phyloP scores from a whole-genome alignment of 2,329 filamentous ascomycete species.

The Penicillium sp. region DNA sequence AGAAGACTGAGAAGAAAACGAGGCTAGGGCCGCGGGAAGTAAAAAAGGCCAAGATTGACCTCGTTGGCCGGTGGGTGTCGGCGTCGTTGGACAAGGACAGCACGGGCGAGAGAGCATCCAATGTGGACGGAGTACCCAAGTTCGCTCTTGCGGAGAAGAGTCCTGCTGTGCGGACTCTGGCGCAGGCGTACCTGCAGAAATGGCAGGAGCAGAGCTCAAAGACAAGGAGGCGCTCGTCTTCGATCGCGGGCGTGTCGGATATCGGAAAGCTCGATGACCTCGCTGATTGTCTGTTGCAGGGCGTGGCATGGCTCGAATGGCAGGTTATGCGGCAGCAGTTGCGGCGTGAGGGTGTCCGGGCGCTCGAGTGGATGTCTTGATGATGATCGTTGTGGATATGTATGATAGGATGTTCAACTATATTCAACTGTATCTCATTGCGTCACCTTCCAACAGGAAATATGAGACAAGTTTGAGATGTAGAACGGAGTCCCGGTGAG shows the following conservation, averaged over 20 bases:
- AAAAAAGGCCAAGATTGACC: slow-evolving; percentile 59
- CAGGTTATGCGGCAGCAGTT: slow-evolving; percentile 46
- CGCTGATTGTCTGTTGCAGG: slow-evolving; percentile 75
- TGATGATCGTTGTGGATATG: not conserved
- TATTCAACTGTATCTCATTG: too few species aligned
- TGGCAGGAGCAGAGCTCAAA: slow-evolving; percentile 7
- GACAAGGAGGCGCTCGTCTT: slow-evolving; percentile 6
- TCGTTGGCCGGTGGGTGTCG: slow-evolving; percentile 57
- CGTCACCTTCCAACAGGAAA: too few species aligned
- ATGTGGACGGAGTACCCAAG: slow-evolving; percentile 11
- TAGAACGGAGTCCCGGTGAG: too few species aligned
- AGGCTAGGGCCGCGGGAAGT: slow-evolving; percentile 31
- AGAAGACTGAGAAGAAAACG: slow-evolving; percentile 3
- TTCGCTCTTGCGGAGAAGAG: slow-evolving; percentile 15
- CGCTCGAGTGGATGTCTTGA: slow-evolving; percentile 11
- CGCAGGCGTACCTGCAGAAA: slow-evolving; percentile 31
- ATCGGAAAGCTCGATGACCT: slow-evolving; percentile 73
- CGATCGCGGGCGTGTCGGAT: slow-evolving; percentile 9
- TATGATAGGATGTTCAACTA: not conserved
- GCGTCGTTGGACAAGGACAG: slow-evolving; percentile 11
- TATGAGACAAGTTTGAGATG: too few species aligned
- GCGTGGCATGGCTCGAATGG: slow-evolving; percentile 74
- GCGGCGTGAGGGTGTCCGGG: slow-evolving; percentile 20
- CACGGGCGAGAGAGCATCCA: slow-evolving; percentile 11
- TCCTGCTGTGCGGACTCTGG: slow-evolving; percentile 20